Base-by-base conservation (phyloP, 2,329 filamentous ascomycete genomes). In the Sporothrix brunneoviolacea region DNA sequence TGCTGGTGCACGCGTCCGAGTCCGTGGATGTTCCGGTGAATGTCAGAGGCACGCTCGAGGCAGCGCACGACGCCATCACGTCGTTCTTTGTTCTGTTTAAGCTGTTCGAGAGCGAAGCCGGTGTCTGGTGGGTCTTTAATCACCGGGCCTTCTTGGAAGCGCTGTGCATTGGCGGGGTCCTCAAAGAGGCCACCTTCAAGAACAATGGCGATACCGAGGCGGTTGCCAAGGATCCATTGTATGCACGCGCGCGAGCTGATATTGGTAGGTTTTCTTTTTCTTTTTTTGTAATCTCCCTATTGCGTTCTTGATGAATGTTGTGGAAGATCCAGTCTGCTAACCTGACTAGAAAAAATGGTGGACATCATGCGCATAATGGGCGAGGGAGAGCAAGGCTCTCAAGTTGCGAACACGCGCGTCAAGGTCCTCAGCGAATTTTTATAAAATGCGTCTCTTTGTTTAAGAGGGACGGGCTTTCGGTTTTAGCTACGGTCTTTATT, bases 101-200 rank as follows among this genome's bases (percentile, higher is more conserved):
- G 33, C 68, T 88, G 12, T 82, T 90, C 55, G 80, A 84, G 57
- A 71, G 72, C 15, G 87, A 91, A 68, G 84, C 85, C 1, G 76
- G 82, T 13, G 86, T 90, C 1, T 91, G 86, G 86, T 91, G 86
- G 86, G 85, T 88, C 1, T 88, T 90, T 58, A 87, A 89, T 63
- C 87, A 91, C 62, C 73, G 87, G 1, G 86, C 86, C 0, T 91
- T 91, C 61, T 73, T 91, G 47, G 86, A 91, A 69, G 84, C 84
- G 28, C 64, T 83, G 61, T 87, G 80, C 66, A 86, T 86, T 42
- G 79, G 79, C 19, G 76, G 75, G 54, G 74, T 83, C 21, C 63
- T 84, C 51, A 69, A 73, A 36, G 77, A 82, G 61, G 70, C 72
- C 18, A 61, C 65, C 3, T 43, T 44, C 38, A 70, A 68, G 35